Evolutionary conservation across 176 grass and related monocot genomes (phyloP), one percentile per base, ranked within the genome.

Genomic region (Triticum aestivum): DNA sequence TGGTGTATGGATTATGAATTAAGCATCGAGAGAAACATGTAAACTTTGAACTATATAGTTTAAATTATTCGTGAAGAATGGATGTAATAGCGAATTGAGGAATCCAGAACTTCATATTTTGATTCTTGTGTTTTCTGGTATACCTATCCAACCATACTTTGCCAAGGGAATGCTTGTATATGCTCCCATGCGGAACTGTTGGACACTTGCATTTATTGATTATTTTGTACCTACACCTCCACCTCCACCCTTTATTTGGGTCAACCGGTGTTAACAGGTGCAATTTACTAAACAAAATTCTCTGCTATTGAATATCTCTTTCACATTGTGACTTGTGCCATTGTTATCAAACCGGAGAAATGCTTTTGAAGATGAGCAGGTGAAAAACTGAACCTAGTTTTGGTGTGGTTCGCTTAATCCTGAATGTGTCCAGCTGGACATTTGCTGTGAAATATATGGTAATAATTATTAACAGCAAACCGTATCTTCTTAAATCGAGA

Each of bases 381-480:
- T 77, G 20, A 26, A 85, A 52, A 3, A 30, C 39, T 34, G 52
- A 65, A 65, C 62, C 45, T 82, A 82, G 41, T 69, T 70, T 71
- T 79, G 17, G 29, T 27, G 47, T 80, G 7, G 24, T 72, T 73
- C 20, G 15, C 68, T 72, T 26, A 62, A 44, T 73, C 9, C 52
- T 62, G 52, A 61, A 30, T 41, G 44, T 70, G 8, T 42, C 11
- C 17, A 58, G 24, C 54, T 80, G 6, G 58, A 51, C 38, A 35
- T 56, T 69, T 72, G 42, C 12, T 64, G 52, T 64, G 59, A 79
- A 81, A 82, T 84, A 63, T 83, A 51, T 83, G 41, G 3, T 33
- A 52, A 52, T 79, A 64, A 17, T 26, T 15, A 49, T 26, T 75
- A 75, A 45, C 42, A 24, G 4, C 0, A 8, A 15, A 47, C n/a